phyloP scores from a whole-genome alignment of 2,329 filamentous ascomycete species.

The Seiridium cupressi region DNA sequence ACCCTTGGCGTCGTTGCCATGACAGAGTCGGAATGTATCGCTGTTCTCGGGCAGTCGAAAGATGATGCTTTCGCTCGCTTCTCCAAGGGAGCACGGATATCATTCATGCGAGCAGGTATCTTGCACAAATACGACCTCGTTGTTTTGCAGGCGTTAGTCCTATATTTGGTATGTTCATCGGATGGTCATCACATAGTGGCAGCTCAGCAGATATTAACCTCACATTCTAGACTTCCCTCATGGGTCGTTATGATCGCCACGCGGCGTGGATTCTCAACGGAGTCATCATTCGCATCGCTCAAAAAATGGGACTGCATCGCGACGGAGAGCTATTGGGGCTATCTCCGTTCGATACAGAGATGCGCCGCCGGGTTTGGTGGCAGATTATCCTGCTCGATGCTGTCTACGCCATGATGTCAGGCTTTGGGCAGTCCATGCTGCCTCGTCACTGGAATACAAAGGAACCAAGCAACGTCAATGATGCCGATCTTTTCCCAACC shows the following conservation, averaged over 20 bases:
- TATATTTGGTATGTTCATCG: constrained; percentile 48
- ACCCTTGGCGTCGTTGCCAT: constrained; percentile 58
- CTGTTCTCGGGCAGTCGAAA: constrained; percentile 48
- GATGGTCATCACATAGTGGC: no score
- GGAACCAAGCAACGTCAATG: constrained; percentile 56
- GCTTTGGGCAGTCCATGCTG: constrained; percentile 51
- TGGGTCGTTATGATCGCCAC: constrained; percentile 58
- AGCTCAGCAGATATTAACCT: neutral
- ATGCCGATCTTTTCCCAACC: constrained; percentile 54
- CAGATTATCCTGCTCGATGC: constrained; percentile 58
- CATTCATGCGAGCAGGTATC: constrained; percentile 54
- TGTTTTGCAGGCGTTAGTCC: constrained; percentile 56
- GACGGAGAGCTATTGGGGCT: constrained; percentile 57
- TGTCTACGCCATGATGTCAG: constrained; percentile 56
- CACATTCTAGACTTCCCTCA: constrained; percentile 46
- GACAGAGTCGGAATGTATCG: constrained; percentile 50
- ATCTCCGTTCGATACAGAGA: constrained; percentile 63
- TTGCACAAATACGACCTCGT: constrained; percentile 56
- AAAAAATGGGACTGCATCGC: constrained; percentile 66
- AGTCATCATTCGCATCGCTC: constrained; percentile 60
- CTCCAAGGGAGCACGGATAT: constrained; percentile 48
- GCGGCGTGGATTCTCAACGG: constrained; percentile 61
- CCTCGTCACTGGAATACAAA: constrained; percentile 56
- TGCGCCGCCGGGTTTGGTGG: constrained; percentile 68
- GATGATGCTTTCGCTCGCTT: constrained; percentile 51